Conservation (phyloP, 2,329 filamentous ascomycete species). For the Trichoderma arundinaceum region DNA sequence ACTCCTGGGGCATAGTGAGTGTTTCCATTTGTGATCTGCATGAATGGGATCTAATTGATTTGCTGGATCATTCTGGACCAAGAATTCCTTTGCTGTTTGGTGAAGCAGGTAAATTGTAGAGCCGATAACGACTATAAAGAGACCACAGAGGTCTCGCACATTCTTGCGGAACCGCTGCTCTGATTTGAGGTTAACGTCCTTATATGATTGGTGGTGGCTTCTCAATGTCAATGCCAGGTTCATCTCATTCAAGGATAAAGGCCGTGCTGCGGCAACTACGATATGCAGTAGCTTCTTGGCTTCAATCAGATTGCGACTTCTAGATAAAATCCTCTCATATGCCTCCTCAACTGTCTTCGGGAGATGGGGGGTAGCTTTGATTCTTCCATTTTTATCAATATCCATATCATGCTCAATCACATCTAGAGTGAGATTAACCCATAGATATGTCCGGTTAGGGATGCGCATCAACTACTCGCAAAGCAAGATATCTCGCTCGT, state of each 20-base stretch:
- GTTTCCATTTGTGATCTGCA: slow-evolving; percentile 31
- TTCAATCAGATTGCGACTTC: slow-evolving; percentile 26
- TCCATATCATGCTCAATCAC: slow-evolving; percentile 7
- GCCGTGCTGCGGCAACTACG: slow-evolving; percentile 36
- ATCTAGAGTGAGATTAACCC: slow-evolving; percentile 37
- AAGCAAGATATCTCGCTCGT: slow-evolving; percentile 31
- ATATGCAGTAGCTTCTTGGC: slow-evolving; percentile 37
- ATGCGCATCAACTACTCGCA: slow-evolving; percentile 29
- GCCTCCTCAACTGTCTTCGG: slow-evolving; percentile 37
- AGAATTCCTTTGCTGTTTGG: slow-evolving; percentile 37
- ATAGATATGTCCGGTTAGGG: slow-evolving; percentile 40
- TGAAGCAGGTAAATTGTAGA: slow-evolving; percentile 37
- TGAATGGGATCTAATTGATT: too few relatives aligned
- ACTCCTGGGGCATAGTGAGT: slow-evolving; percentile 28
- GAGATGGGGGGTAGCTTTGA: slow-evolving; percentile 27
- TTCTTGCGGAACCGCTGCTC: slow-evolving; percentile 29
- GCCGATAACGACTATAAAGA: slow-evolving; percentile 38
- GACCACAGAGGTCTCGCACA: slow-evolving; percentile 41
- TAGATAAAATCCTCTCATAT: slow-evolving; percentile 39
- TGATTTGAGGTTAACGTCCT: slow-evolving; percentile 23
- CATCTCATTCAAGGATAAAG: slow-evolving; percentile 39
- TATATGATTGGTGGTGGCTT: slow-evolving; percentile 23
- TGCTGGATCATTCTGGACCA: slow-evolving; percentile 27
- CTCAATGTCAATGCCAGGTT: slow-evolving; percentile 33
- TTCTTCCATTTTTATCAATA: slow-evolving; percentile 30